These are phyloP conservation scores for Ilyonectria sp. DNA, from an alignment of 2,329 filamentous ascomycete genomes.

Conservation along the genomic window DNA sequence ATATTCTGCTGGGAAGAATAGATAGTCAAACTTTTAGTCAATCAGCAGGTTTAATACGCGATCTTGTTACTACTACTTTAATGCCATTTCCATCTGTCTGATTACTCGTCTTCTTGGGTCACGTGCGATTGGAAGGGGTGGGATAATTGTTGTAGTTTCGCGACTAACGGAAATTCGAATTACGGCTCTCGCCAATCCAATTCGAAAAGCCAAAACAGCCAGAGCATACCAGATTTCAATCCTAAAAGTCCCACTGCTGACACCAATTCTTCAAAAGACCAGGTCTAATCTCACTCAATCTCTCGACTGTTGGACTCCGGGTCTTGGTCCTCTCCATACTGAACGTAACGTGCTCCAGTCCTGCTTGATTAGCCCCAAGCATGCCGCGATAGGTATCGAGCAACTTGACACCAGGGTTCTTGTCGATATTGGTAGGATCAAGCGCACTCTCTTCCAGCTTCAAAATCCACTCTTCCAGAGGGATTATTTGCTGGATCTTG, in stretches of 20 bases:
- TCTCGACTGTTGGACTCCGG: neutral
- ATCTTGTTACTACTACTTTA: too few species aligned
- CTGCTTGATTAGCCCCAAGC: conserved; percentile 1
- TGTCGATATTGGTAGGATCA: conserved; percentile 19
- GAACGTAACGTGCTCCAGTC: neutral
- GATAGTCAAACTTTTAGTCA: too few species aligned
- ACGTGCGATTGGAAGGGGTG: too few species aligned
- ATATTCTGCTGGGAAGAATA: too few species aligned
- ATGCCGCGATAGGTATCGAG: conserved; percentile 21
- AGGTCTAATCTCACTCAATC: neutral
- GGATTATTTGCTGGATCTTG: conserved; percentile 56
- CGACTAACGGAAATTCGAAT: too few species aligned
- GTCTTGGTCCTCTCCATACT: conserved; percentile 16
- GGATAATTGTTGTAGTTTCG: too few species aligned
- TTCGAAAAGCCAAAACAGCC: too few species aligned
- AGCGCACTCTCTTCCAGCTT: conserved; percentile 59
- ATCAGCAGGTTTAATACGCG: too few species aligned
- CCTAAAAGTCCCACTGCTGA: conserved; percentile 23
- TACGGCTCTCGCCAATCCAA: too few species aligned
- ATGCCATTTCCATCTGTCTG: too few species aligned
- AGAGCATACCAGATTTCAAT: neutral
- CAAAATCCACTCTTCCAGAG: conserved; percentile 62
- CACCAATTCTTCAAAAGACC: conserved; percentile 18
- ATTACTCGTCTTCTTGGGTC: too few species aligned
- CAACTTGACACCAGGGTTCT: conserved; percentile 22